These are phyloP conservation scores for Drechslerella dactyloides DNA, from an alignment of 2,329 filamentous ascomycete species.

Conservation along the genomic window DNA sequence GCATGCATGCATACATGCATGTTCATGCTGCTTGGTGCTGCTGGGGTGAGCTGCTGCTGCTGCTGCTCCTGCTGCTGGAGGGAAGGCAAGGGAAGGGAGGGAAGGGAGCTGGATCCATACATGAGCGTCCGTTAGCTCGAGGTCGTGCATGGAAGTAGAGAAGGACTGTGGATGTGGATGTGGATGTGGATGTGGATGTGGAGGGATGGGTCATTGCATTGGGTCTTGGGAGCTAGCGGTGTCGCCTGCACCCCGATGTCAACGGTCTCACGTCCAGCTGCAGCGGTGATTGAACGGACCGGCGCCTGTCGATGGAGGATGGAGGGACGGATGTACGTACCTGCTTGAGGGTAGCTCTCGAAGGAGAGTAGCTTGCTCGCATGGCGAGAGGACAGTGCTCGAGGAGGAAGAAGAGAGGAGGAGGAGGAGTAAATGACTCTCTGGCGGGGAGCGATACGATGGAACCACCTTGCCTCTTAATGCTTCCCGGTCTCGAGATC, in stretches of 20 bases:
- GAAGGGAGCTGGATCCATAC: background rate
- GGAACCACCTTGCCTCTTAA: slow-evolving; percentile 10
- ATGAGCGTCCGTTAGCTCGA: too few relatives aligned
- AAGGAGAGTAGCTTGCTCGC: background rate
- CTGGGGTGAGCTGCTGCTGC: background rate
- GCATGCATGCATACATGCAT: background rate
- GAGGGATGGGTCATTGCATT: background rate
- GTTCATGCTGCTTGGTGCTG: background rate
- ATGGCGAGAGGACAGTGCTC: slow-evolving; percentile 5
- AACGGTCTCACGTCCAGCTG: background rate
- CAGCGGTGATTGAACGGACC: background rate
- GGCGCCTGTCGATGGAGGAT: background rate
- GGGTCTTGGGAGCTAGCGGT: background rate
- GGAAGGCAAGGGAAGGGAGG: too few relatives aligned
- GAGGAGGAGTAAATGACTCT: background rate
- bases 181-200: background rate
- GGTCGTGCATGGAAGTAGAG: too few relatives aligned
- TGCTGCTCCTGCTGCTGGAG: too few relatives aligned
- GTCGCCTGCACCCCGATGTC: background rate
- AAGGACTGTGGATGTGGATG: background rate
- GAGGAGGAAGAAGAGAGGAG: too few relatives aligned
- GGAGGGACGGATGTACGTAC: background rate
- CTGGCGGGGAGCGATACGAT: slow-evolving; percentile 52
- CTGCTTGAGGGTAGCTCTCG: background rate
- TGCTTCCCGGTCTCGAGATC: background rate